Base-by-base conservation (phyloP, 257 asterid species). In the Pogostemon cablin region DNA sequence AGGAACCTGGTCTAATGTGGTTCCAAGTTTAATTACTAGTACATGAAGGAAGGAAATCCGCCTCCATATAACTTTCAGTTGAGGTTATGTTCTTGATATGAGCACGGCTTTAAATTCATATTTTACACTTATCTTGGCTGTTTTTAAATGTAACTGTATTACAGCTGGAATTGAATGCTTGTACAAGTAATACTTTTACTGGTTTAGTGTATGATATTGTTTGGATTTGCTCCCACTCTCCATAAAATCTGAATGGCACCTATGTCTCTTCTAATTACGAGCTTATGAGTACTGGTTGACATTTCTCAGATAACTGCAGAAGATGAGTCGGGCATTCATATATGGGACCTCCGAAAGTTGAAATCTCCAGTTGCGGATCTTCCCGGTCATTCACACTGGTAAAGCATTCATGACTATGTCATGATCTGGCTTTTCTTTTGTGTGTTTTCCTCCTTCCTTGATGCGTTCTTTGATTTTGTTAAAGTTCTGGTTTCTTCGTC, bases 311-410 rank as follows among this genome's bases (percentile, higher is more conserved):
- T 88, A 69, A 95, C 97, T 40, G 99, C 99, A 70, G 99, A 88
- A 79, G 99, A 88, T 77, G 99, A 95, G 79, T 86, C 93, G 6
- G 97, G 99, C 79, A 86, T 95, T 81, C 89, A 84, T 81, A 78
- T 89, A 64, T 91, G 98, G 99, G 98, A 95, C 83, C 90, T 87
- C 44, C 84, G 99, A 77, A 91, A 85, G 77, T 81, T 86, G 74
- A 89, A 84, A 49, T 68, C 77, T 77, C 99, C 98, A 32, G 85
- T 89, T 70, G 72, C 87, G 52, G 95, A 91, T 75, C 96, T 95
- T 73, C 98, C 96, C 64, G 99, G 98, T 68, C 99, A 95, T 80
- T 85, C 96, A 63, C 99, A 95, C 84, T 95, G 99, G 98, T 91
- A 89, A 69, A 38, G 7, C n/a, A 69, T 70, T 64, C 44, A 57